Base-by-base conservation (phyloP, 495 filamentous ascomycete genomes). In the Letharia columbiana region DNA sequence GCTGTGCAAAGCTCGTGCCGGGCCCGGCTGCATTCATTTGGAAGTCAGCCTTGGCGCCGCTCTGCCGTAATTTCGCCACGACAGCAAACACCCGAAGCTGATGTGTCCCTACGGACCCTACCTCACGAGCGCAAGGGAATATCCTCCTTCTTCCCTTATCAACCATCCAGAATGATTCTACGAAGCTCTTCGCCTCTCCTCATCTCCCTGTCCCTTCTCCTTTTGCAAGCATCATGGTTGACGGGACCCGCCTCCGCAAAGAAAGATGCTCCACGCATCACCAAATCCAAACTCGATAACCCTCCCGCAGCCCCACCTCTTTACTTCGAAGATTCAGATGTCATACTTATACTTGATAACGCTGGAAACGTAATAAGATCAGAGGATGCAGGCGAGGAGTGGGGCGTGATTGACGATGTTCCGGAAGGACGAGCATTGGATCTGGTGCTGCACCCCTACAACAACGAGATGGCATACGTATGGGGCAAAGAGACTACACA, bases 281-380 rank as follows among this genome's bases (percentile, higher is more conserved):
- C 75, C 17, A 65, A 76, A 58, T 87, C 75, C 39, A 73, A 80
- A 35, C 87, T 96, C 75, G 79, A 89, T 54, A 75, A 82, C 66
- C 68, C 77, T 66, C 90, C 89, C n/a, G 60, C 60, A n/a, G 68
- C 2, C 63, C 61, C 57, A 82, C 84, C 71, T 60, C 86, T 88
- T 77, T 98, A 95, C 76, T 97, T 98, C 71, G 84, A 91, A 65
- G 89, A 90, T 71, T 90, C 90, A 40, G 88, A 96, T 72, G 86
- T 89, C 58, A 76, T 92, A 61, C 75, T 94, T 37, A 82, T 89
- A 67, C 83, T 82, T 67, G 88, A 89, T 71, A 49, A 69, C 2
- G 70, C 74, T 9, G 79, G 81, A 44, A 84, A 82, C 50, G 77
- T 93, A 33, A 86, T 85, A 65, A 84, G 88, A 56, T 95, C 92